Evolutionary conservation across 768 basidiomycete genomes (phyloP), one percentile per base, ranked within the genome.

Genomic region (Floccularia luteovirens): DNA sequence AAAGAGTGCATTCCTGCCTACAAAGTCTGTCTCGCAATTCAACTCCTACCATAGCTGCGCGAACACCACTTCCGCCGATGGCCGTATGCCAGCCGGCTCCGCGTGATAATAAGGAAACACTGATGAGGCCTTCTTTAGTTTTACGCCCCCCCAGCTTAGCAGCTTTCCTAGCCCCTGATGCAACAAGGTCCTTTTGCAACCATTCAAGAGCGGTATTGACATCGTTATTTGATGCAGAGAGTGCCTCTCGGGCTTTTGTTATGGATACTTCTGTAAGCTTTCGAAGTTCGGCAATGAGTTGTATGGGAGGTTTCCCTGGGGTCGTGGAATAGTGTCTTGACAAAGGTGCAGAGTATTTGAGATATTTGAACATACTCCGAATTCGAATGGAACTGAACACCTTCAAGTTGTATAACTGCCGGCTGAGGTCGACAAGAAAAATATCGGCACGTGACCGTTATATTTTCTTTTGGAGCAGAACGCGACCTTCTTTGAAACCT

Each of bases 21-120:
- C 93, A 56, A 96, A 98, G 64, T 98, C 93, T 38, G 93, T 96
- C 65, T 98, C 93, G 65, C 93, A 97, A 50, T 89, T 90, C 45
- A 96, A 67, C 60, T 98, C 93, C n/a, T 42, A 97, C 67, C 75
- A 96, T 85, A 14, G 84, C 80, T 8, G 86, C 90, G 25, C 88
- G 76, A 24, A 87, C 61, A 27, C 74, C 69, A 1, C 70, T 70
- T 14, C 57, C 58, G 5, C 60, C 58, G 25, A 48, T 46, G 25
- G 53, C 63, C 8, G 48, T 55, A 34, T 52, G 57, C 24, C 62
- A 47, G 13, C 68, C 69, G 16, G 63, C 61, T 12, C 83, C 87
- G 11, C 72, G 65, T 13, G 86, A 79, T 17, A 94, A 70, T 8
- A 90, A 61, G 31, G 77, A 80, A n/a, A 85, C 67, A 39, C 80